A percentile compares a stretch with the other conserved stretches of the same genome.
These are phyloP conservation scores for Lactifluus hygrophoroides DNA, from an alignment of 768 basidiomycete genomes.

Conservation along the genomic window DNA sequence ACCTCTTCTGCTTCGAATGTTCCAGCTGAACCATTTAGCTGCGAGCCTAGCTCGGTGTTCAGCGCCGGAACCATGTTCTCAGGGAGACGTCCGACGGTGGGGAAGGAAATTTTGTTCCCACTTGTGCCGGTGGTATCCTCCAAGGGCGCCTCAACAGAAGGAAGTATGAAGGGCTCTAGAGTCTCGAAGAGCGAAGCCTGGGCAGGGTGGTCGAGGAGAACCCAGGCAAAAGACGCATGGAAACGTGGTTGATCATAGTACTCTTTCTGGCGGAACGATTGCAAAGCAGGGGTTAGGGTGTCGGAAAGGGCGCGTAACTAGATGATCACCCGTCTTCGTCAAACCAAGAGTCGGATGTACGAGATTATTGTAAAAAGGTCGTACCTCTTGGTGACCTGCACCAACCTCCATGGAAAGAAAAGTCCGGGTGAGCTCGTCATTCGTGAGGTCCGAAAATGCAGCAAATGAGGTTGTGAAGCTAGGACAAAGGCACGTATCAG, in stretches of 20 bases:
- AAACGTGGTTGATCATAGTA: conserved; percentile 80
- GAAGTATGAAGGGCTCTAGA: neutral
- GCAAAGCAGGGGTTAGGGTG: conserved; percentile 50
- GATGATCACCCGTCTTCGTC: too few species aligned
- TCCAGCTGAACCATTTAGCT: neutral
- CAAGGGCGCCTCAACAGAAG: neutral
- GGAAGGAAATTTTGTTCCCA: neutral
- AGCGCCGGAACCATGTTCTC: neutral
- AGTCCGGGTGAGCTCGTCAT: conserved; percentile 73
- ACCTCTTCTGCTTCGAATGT: conserved; percentile 2
- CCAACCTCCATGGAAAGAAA: conserved; percentile 80
- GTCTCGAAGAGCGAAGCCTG: neutral
- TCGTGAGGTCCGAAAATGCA: conserved; percentile 56
- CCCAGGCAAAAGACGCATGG: conserved; percentile 88
- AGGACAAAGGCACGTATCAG: conserved; percentile 2
- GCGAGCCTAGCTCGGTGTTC: neutral
- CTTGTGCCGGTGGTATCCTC: conserved; percentile 8
- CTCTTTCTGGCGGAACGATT: conserved; percentile 56
- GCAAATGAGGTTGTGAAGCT: conserved; percentile 74
- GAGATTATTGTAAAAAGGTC: neutral
- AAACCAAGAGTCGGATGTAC: too few species aligned
- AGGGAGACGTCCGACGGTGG: neutral
- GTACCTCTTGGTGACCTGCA: conserved; percentile 72
- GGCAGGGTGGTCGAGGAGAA: conserved; percentile 41
- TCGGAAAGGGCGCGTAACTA: conserved; percentile 56